Percentiles rank a stretch among this genome's conserved stretches.
phyloP scores from a whole-genome alignment of 768 basidiomycete species.

The Dentipellis sp. region DNA sequence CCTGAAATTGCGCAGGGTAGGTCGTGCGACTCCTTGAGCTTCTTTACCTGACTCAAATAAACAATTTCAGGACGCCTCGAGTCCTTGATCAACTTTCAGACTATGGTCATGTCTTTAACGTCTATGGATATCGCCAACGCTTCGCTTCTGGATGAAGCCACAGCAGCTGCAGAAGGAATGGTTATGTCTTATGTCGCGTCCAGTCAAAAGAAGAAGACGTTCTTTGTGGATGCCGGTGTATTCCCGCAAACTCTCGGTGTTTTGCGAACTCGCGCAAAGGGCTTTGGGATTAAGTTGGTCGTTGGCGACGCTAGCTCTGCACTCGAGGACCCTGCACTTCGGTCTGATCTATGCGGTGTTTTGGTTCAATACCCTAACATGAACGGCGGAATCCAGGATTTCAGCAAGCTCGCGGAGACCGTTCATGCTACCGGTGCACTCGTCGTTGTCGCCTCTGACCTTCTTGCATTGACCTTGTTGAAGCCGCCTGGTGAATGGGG shows the following conservation, averaged over 20 bases:
- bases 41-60: neutral
- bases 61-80: slow-evolving; percentile 73
- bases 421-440: slow-evolving; percentile 74
- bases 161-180: slow-evolving; percentile 95
- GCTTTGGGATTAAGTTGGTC: slow-evolving; percentile 81
- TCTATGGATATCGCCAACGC: slow-evolving; percentile 95
- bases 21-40: slow-evolving; percentile 8
- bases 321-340: slow-evolving; percentile 42
- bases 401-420: slow-evolving; percentile 48
- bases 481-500: slow-evolving; percentile 99
- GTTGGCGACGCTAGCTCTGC: slow-evolving; percentile 50
- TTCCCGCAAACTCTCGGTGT: slow-evolving; percentile 87
- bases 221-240: slow-evolving; percentile 79
- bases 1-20: slow-evolving; percentile 97
- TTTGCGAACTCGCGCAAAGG: slow-evolving; percentile 82
- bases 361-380: slow-evolving; percentile 94
- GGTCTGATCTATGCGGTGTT: slow-evolving; percentile 70
- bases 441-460: slow-evolving; percentile 82
- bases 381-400: slow-evolving; percentile 76
- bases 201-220: slow-evolving; percentile 67
- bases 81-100: slow-evolving; percentile 93
- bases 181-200: slow-evolving; percentile 77
- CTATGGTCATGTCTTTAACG: slow-evolving; percentile 91
- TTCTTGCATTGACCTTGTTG: slow-evolving; percentile 86
- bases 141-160: slow-evolving; percentile 90